phyloP scores from a whole-genome alignment of 805 yeast species.

The Pichia californica region DNA sequence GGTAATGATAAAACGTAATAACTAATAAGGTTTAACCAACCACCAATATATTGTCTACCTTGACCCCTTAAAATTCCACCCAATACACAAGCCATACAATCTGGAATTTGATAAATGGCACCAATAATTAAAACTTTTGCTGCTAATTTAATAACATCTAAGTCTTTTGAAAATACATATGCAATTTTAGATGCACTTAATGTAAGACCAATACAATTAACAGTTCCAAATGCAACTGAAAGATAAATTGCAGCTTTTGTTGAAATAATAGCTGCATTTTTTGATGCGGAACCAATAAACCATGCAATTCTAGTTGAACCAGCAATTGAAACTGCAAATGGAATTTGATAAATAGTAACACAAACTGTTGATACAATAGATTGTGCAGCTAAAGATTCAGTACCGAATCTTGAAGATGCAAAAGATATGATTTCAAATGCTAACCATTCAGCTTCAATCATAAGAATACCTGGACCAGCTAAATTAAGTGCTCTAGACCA shows the following conservation, averaged over 20 bases:
- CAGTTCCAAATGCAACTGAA: conserved; percentile 31
- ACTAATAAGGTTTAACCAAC: conserved; percentile 47
- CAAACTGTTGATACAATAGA: conserved; percentile 39
- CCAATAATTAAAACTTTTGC: conserved; percentile 51
- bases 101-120: conserved; percentile 65
- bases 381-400: conserved; percentile 48
- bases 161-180: conserved; percentile 53
- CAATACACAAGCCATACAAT: conserved; percentile 61
- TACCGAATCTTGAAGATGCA: conserved; percentile 49
- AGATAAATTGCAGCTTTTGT: conserved; percentile 33
- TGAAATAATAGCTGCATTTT: conserved; percentile 32
- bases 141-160: conserved; percentile 46
- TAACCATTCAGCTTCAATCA: conserved; percentile 56
- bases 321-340: conserved; percentile 54
- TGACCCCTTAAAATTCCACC: conserved; percentile 78
- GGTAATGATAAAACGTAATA: conserved; percentile 63
- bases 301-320: conserved; percentile 53
- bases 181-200: conserved; percentile 39
- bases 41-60: conserved; percentile 63
- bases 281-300: conserved; percentile 38
- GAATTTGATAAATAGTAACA: conserved; percentile 46
- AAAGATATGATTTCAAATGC: conserved; percentile 53
- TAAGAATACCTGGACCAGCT: conserved; percentile 50
- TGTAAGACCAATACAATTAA: conserved; percentile 42
- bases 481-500: conserved; percentile 40